phyloP scores from a whole-genome alignment of 208 protist species.

The Crithidia acanthocephali region DNA sequence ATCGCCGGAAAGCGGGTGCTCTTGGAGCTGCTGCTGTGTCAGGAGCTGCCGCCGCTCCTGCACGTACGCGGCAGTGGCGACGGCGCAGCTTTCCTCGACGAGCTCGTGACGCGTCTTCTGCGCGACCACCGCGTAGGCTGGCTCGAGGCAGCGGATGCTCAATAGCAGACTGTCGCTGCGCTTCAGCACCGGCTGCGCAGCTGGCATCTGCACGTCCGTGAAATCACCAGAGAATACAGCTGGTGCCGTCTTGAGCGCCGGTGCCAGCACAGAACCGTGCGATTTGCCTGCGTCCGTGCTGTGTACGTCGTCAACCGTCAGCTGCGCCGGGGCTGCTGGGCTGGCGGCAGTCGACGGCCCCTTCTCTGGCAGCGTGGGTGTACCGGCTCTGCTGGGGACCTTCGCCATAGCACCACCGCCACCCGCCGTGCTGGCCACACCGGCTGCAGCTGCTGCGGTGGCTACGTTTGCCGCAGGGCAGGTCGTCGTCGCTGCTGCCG shows the following conservation, averaged over 20 bases:
- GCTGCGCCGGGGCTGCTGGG: background rate
- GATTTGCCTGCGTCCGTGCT: background rate
- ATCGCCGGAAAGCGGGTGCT: background rate
- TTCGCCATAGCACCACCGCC: too few species aligned
- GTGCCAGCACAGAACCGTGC: background rate
- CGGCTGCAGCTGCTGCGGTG: too few species aligned
- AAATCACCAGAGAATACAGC: constrained; percentile 1
- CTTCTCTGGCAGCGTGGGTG: background rate
- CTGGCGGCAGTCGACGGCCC: background rate
- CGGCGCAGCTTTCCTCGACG: background rate
- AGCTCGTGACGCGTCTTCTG: background rate
- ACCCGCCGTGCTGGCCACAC: too few species aligned
- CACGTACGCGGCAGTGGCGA: constrained; percentile 1
- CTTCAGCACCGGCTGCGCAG: background rate
- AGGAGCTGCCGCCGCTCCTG: background rate
- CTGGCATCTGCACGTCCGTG: constrained; percentile 3
- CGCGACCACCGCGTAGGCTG: background rate
- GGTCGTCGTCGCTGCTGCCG: background rate
- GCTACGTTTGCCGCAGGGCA: background rate
- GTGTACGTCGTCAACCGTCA: background rate
- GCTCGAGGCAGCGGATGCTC: constrained; percentile 20
- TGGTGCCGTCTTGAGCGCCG: background rate
- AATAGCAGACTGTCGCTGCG: constrained; percentile 20
- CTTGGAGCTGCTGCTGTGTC: background rate
- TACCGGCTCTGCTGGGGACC: background rate